Percentiles rank a stretch among this genome's conserved stretches.
These are phyloP conservation scores for Colletotrichum noveboracense DNA, from an alignment of 2,329 filamentous ascomycete species.

Conservation along the genomic window DNA sequence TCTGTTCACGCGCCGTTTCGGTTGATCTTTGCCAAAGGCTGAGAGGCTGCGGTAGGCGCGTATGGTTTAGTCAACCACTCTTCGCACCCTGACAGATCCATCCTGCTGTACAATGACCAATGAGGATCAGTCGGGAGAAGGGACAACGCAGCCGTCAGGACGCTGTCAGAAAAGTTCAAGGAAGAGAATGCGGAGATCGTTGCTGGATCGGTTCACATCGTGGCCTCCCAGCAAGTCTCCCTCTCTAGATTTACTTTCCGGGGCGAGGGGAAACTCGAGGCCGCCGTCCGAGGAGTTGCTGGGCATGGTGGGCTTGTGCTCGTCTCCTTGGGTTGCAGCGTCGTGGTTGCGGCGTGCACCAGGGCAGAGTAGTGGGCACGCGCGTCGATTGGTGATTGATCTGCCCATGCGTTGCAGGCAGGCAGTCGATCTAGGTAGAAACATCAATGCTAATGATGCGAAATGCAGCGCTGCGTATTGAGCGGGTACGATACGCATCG, in stretches of 20 bases:
- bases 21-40: not conserved
- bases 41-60: not conserved
- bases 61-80: not conserved
- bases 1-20: constrained; percentile 14
- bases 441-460: constrained; percentile 7
- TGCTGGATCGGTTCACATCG: not conserved
- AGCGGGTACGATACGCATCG: not conserved
- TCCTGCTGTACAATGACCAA: not conserved
- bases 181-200: not conserved
- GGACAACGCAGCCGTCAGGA: not conserved
- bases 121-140: not conserved
- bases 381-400: not conserved
- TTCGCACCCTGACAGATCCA: not conserved
- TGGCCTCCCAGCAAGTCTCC: not conserved
- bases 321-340: not conserved
- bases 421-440: not conserved
- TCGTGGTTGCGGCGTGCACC: not conserved
- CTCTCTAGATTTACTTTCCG: not conserved
- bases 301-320: not conserved
- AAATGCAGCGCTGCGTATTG: not conserved
- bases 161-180: not conserved
- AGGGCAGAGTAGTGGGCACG: not conserved
- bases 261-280: not conserved
- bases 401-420: not conserved
- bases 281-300: not conserved